Conservation (phyloP, 345 rosid species). For the Melaleuca quinquenervia region DNA sequence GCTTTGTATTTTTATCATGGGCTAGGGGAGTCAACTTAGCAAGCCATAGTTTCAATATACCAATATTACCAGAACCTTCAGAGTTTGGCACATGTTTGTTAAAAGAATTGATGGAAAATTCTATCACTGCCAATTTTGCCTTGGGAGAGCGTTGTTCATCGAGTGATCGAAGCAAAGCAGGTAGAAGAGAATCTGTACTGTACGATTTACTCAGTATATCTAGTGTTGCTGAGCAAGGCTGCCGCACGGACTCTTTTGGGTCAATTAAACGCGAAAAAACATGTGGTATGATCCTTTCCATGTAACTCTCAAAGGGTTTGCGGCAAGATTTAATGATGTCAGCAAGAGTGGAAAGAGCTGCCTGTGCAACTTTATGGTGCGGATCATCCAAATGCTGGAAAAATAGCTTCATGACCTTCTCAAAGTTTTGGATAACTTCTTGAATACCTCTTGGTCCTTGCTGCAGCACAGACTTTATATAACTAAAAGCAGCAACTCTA, state of each 20-base stretch:
- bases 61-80: slow-evolving; percentile 76
- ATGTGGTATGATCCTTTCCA: slow-evolving; percentile 93
- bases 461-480: slow-evolving; percentile 72
- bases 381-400: slow-evolving; percentile 99
- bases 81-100: slow-evolving; percentile 68
- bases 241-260: slow-evolving; percentile 96
- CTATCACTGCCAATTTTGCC: slow-evolving; percentile 97
- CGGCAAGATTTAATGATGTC: slow-evolving; percentile 92
- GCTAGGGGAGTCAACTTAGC: slow-evolving; percentile 79
- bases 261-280: slow-evolving; percentile 94
- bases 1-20: slow-evolving; percentile 88
- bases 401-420: slow-evolving; percentile 97
- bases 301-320: slow-evolving; percentile 96
- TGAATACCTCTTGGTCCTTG: slow-evolving; percentile 93
- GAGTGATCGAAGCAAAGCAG: slow-evolving; percentile 90
- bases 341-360: slow-evolving; percentile 91
- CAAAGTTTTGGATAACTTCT: slow-evolving; percentile 87
- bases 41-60: slow-evolving; percentile 91
- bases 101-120: slow-evolving; percentile 82
- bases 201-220: slow-evolving; percentile 92
- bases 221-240: slow-evolving; percentile 85
- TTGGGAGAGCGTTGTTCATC: slow-evolving; percentile 98
- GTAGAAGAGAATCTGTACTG: slow-evolving; percentile 78
- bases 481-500: slow-evolving; percentile 88
- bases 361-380: slow-evolving; percentile 99